Percentiles rank a stretch among this genome's conserved stretches.
Conservation (phyloP, 768 basidiomycete species). For the Lactarius sp. region DNA sequence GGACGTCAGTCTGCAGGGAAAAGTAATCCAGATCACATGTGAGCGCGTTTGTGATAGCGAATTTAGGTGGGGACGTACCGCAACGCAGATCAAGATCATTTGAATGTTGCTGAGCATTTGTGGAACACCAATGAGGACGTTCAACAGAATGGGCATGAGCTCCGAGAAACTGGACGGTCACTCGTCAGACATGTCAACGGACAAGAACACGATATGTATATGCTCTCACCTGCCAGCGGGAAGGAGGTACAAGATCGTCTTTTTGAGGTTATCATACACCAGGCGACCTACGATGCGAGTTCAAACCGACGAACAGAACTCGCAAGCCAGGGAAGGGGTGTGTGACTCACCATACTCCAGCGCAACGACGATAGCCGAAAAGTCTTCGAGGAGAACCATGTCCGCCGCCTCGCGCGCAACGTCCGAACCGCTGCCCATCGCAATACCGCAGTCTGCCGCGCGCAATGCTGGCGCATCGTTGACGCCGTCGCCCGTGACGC, state of each 20-base stretch:
- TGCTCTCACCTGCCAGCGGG: conserved; percentile 43
- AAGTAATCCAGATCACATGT: not conserved
- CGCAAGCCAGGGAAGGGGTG: not conserved
- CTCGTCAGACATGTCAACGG: not conserved
- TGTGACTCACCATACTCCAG: conserved; percentile 49
- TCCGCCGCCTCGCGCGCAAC: conserved; percentile 56
- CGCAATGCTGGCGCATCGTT: conserved; percentile 57
- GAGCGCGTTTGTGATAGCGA: not conserved
- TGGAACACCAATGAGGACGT: conserved; percentile 41
- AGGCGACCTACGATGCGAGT: conserved; percentile 37
- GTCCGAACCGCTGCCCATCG: conserved; percentile 50
- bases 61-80: conserved; percentile 13
- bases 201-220: not conserved
- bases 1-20: conserved; percentile 46
- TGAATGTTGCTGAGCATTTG: conserved; percentile 41
- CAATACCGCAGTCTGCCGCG: conserved; percentile 58
- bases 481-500: conserved; percentile 64
- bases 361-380: conserved; percentile 58
- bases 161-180: conserved; percentile 48
- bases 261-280: conserved; percentile 60
- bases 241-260: conserved; percentile 47
- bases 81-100: conserved; percentile 50
- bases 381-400: conserved; percentile 59
- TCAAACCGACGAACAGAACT: not conserved
- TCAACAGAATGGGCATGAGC: conserved; percentile 54